Percentiles rank a stretch among this genome's conserved stretches.
Conservation (phyloP, 2,329 filamentous ascomycete species). For the Leptographium galeiforme region DNA sequence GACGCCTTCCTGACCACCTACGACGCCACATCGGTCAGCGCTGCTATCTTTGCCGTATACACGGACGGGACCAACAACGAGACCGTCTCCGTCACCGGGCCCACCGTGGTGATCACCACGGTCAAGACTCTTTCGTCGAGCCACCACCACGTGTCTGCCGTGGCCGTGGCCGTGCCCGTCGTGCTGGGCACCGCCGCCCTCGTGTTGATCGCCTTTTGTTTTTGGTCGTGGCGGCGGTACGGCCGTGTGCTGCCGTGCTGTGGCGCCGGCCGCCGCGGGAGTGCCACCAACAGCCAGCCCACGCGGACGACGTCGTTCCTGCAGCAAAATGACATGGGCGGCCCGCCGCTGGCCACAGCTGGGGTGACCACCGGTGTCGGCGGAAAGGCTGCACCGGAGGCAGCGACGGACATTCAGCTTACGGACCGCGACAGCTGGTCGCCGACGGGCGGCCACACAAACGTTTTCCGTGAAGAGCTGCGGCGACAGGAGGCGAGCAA, state of each 20-base stretch:
- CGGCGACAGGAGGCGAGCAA: slow-evolving; percentile 17
- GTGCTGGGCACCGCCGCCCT: slow-evolving; percentile 15
- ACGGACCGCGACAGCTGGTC: slow-evolving; percentile 19
- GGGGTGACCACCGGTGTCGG: background rate
- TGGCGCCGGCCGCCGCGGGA: slow-evolving; percentile 7
- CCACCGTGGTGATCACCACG: slow-evolving; percentile 14
- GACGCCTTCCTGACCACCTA: slow-evolving; percentile 11
- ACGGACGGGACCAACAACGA: slow-evolving; percentile 7
- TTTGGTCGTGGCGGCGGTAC: slow-evolving; percentile 14
- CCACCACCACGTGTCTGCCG: slow-evolving; percentile 8
- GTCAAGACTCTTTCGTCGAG: background rate
- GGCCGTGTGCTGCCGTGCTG: slow-evolving; percentile 13
- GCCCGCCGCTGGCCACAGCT: background rate
- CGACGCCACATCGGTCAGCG: slow-evolving; percentile 7
- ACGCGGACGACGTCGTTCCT: background rate
- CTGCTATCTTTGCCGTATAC: slow-evolving; percentile 11
- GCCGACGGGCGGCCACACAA: slow-evolving; percentile 14
- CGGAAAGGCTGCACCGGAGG: background rate
- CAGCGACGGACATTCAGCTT: slow-evolving; percentile 14
- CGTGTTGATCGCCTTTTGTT: slow-evolving; percentile 10
- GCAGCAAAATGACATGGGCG: background rate
- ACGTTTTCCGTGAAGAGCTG: slow-evolving; percentile 25
- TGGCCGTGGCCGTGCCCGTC: slow-evolving; percentile 17
- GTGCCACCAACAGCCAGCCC: slow-evolving; percentile 14
- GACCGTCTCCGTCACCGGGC: slow-evolving; percentile 11